Percentiles rank a stretch among this genome's conserved stretches.
phyloP scores from a whole-genome alignment of 768 basidiomycete genomes.

The Cantharellus anzutake region DNA sequence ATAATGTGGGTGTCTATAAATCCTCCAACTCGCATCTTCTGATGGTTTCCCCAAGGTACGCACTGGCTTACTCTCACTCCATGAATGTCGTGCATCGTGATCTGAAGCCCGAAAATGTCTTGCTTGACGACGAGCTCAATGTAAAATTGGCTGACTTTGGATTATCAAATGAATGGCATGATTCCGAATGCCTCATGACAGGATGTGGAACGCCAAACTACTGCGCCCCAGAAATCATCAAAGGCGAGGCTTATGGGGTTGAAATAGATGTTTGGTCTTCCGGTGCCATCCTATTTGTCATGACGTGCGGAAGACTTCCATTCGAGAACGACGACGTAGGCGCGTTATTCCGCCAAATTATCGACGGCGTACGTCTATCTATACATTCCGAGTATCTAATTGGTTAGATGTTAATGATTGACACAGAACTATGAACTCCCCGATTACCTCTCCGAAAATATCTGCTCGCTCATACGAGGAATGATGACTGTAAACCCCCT shows the following conservation, averaged over 20 bases:
- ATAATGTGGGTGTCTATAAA: slow-evolving; percentile 33
- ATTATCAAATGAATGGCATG: slow-evolving; percentile 5
- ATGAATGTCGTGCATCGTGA: slow-evolving; percentile 97
- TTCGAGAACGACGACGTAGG: slow-evolving; percentile 97
- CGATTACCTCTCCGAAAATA: slow-evolving; percentile 54
- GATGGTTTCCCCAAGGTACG: slow-evolving; percentile 24
- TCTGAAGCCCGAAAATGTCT: slow-evolving; percentile 91
- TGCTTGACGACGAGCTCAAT: slow-evolving; percentile 27
- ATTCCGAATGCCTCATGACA: background rate
- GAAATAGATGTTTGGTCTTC: slow-evolving; percentile 99
- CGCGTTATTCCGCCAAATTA: slow-evolving; percentile 82
- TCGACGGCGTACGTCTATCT: slow-evolving; percentile 23
- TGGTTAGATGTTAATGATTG: background rate
- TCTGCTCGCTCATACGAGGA: slow-evolving; percentile 54
- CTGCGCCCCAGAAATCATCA: slow-evolving; percentile 94
- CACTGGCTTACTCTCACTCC: slow-evolving; percentile 90
- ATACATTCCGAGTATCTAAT: background rate
- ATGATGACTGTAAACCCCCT: slow-evolving; percentile 94
- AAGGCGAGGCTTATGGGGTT: slow-evolving; percentile 86
- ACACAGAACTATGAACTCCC: slow-evolving; percentile 28
- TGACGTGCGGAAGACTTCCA: slow-evolving; percentile 86
- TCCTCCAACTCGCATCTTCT: background rate
- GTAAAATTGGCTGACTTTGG: slow-evolving; percentile 99
- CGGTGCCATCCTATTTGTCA: slow-evolving; percentile 94
- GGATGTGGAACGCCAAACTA: slow-evolving; percentile 92